phyloP scores from a whole-genome alignment of 1,284 basidiomycete species.

The Tylopilus orsonianus region DNA sequence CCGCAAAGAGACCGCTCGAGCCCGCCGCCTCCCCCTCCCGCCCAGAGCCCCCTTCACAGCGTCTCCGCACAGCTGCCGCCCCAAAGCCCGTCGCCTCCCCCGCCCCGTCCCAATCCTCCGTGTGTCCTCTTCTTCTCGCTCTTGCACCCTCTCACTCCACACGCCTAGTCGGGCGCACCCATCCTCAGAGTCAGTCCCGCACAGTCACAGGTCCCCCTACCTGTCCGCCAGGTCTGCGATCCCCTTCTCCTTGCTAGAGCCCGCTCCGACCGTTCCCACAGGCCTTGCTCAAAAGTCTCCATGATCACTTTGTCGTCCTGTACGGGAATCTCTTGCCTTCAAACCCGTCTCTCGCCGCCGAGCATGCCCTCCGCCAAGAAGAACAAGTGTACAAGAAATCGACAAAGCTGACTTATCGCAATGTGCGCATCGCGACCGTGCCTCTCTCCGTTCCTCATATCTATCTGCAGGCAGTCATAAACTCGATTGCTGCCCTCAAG shows the following conservation, averaged over 20 bases:
- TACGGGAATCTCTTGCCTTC: slow-evolving; percentile 53
- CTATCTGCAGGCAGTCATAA: slow-evolving; percentile 63
- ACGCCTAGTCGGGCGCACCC: slow-evolving; percentile 58
- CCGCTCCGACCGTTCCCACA: slow-evolving; percentile 28
- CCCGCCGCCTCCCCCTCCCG: slow-evolving; percentile 15
- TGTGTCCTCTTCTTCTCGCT: slow-evolving; percentile 22
- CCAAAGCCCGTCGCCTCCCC: slow-evolving; percentile 43
- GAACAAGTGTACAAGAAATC: slow-evolving; percentile 71
- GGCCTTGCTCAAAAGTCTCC: slow-evolving; percentile 71
- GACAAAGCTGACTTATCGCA: slow-evolving; percentile 75
- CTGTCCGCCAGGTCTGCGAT: slow-evolving; percentile 62
- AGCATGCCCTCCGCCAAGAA: slow-evolving; percentile 78
- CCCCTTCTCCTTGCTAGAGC: slow-evolving; percentile 2
- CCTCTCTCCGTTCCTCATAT: slow-evolving; percentile 9
- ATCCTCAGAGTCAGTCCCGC: slow-evolving; percentile 63
- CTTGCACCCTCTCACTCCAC: neutral
- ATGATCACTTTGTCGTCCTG: slow-evolving; percentile 66
- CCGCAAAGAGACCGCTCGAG: slow-evolving; percentile 34
- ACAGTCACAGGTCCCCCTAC: slow-evolving; percentile 62
- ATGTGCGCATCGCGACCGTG: slow-evolving; percentile 45
- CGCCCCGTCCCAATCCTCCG: slow-evolving; percentile 39
- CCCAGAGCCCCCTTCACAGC: slow-evolving; percentile 57
- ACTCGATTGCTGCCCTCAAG: slow-evolving; percentile 70
- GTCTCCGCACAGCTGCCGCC: slow-evolving; percentile 49
- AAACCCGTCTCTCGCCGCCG: slow-evolving; percentile 60